phyloP scores from a whole-genome alignment of 352 stramenopile species.

The Phytophthora chlamydospora region DNA sequence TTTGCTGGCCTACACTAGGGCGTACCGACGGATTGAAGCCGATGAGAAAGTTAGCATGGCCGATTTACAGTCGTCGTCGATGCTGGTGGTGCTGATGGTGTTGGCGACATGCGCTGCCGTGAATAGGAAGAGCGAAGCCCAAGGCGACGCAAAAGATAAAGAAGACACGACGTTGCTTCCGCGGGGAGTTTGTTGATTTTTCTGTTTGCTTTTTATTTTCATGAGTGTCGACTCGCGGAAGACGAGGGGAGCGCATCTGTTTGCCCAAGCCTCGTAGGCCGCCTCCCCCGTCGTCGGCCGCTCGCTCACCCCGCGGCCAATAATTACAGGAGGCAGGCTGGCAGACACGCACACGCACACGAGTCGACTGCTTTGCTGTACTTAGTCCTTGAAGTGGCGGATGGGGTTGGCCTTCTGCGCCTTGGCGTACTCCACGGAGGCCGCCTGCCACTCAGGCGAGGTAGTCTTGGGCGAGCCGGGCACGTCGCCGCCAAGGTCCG shows the following conservation, averaged over 20 bases:
- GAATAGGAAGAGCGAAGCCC: slow-evolving; percentile 2
- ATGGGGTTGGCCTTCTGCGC: slow-evolving; percentile 88
- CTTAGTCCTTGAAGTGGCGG: slow-evolving; percentile 83
- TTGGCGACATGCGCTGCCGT: neutral
- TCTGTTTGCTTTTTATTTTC: slow-evolving; percentile 33
- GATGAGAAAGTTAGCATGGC: neutral
- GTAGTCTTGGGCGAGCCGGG: slow-evolving; percentile 71
- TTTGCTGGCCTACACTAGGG: slow-evolving; percentile 9
- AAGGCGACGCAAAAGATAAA: too few species aligned
- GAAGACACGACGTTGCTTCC: slow-evolving; percentile 8
- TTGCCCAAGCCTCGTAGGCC: neutral
- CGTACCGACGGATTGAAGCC: slow-evolving; percentile 16
- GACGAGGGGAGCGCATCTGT: slow-evolving; percentile 12
- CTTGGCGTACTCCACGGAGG: slow-evolving; percentile 77
- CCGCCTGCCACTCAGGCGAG: slow-evolving; percentile 75
- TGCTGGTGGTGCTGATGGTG: neutral
- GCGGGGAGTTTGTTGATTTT: slow-evolving; percentile 27
- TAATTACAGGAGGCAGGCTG: slow-evolving; percentile 37
- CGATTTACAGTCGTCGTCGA: slow-evolving; percentile 8
- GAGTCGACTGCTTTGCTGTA: slow-evolving; percentile 26
- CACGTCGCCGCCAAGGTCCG: slow-evolving; percentile 59
- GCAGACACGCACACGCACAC: slow-evolving; percentile 13
- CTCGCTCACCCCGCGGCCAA: slow-evolving; percentile 25
- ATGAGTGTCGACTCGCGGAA: slow-evolving; percentile 16
- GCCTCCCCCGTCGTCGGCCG: slow-evolving; percentile 14